Percentiles rank a stretch among this genome's conserved stretches.
Conservation (phyloP, 2,329 filamentous ascomycete species). For the Spiromastix sp. region DNA sequence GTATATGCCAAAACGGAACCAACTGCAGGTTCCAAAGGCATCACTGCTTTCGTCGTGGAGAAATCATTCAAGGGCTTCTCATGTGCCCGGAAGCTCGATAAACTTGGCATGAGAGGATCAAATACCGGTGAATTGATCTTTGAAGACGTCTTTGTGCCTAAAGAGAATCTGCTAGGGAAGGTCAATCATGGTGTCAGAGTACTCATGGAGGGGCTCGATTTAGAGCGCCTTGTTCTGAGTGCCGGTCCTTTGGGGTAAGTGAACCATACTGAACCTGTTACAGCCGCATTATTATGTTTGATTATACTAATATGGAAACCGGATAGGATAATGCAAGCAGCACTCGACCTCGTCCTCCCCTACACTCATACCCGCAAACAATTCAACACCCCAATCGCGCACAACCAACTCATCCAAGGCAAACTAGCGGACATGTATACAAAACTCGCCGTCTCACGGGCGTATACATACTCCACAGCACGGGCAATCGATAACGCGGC, state of each 20-base stretch:
- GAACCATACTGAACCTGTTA: not conserved
- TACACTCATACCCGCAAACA: constrained; percentile 85
- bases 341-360: constrained; percentile 74
- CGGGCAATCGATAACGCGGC: constrained; percentile 66
- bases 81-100: constrained; percentile 85
- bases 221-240: constrained; percentile 84
- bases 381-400: constrained; percentile 75
- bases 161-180: constrained; percentile 67
- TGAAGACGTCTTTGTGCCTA: constrained; percentile 80
- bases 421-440: constrained; percentile 97
- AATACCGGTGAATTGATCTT: constrained; percentile 94
- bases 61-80: constrained; percentile 61
- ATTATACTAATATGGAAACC: not conserved
- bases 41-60: constrained; percentile 89
- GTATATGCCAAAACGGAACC: constrained; percentile 96
- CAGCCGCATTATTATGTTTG: not conserved
- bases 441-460: constrained; percentile 70
- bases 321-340: constrained; percentile 74
- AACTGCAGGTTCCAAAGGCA: constrained; percentile 70
- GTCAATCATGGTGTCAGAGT: constrained; percentile 78
- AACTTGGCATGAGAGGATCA: constrained; percentile 94
- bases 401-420: constrained; percentile 88
- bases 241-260: constrained; percentile 70
- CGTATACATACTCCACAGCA: constrained; percentile 82
- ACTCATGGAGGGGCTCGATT: constrained; percentile 90